Evolutionary conservation across 371 early-diverging fungal species (phyloP), one percentile per base, ranked within the genome.

Genomic region (Dinochytrium kinnereticum): DNA sequence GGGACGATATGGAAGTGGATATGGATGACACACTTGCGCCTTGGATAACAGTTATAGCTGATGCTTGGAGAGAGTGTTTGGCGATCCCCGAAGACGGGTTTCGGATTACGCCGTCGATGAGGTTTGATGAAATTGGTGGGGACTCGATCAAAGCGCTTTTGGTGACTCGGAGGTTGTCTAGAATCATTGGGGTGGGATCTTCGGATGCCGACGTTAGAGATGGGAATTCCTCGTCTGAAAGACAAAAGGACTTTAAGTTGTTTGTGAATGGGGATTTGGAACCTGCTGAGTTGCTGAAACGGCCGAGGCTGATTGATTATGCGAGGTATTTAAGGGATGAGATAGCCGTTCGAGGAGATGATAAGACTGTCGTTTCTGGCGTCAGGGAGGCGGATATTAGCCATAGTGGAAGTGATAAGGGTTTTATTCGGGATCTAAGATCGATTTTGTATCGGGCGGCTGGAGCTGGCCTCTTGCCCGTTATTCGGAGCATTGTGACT

Each of bases 231-330:
- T 44, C 44, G 19, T 19, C 10, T 30, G 10, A 7, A 30, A 7
- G 57, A 15, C 10, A 55, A 30, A 10, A 26, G 5, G 30, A 55
- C 10, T 26, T 7, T 7, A 10, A 10, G 10, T 37, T 61, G 34
- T 61, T 61, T 34, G 61, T 61, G 13, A 38, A 76, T 50, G 77
- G 75, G 15, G 68, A 31, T 30, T 53, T 80, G 30, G 73, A 51
- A n/a, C 81, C 81, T 5, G 78, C 70, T 15, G 78, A 80, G 50
- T 30, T 80, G 15, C n/a, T 77, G 51, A 78, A 73, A 65, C 68
- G 78, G n/a, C 77, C 78, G 10, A n/a, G 21, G 33, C 49, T 81
- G 67, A 55, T 28, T 19, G 73, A 74, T 30, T 81, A 37, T 51
- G 78, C 76, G 1, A 34, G 28, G 1, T 76, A 74, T 66, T 59